Percentiles rank a stretch among this genome's conserved stretches.
phyloP scores from a whole-genome alignment of 2,329 filamentous ascomycete species.

The Fusarium protoensiforme region DNA sequence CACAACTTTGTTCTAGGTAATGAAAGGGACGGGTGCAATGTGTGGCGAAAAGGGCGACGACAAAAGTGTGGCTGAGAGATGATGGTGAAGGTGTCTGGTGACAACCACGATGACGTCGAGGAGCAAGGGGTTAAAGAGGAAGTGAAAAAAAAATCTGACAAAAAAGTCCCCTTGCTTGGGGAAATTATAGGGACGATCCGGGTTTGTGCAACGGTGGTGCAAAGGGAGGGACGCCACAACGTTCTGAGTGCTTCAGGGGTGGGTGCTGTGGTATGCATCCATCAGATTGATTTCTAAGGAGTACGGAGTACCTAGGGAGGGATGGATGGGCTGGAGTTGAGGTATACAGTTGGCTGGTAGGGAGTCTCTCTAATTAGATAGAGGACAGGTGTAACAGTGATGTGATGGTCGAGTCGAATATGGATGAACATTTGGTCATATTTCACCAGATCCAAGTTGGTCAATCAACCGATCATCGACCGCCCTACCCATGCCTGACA shows the following conservation, averaged over 20 bases:
- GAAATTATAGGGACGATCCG: slow-evolving; percentile 11
- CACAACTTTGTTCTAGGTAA: neutral
- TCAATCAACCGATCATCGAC: neutral
- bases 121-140: slow-evolving; percentile 4
- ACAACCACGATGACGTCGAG: slow-evolving; percentile 33
- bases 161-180: neutral
- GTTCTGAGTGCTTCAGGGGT: slow-evolving; percentile 2
- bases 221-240: slow-evolving; percentile 30
- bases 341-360: neutral
- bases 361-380: neutral
- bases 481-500: neutral
- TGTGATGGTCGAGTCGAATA: neutral
- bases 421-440: neutral
- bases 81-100: slow-evolving; percentile 17
- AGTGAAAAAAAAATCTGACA: neutral
- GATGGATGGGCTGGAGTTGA: neutral
- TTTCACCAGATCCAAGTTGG: neutral
- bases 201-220: slow-evolving; percentile 19
- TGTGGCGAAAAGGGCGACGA: slow-evolving; percentile 19
- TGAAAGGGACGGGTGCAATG: neutral
- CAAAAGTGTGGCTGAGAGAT: slow-evolving; percentile 22
- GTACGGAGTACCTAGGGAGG: no score
- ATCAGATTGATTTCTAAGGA: neutral
- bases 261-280: neutral
- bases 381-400: neutral